Evolutionary conservation across 2,329 filamentous ascomycete genomes (phyloP), one percentile per base, ranked within the genome.

Genomic region (Graphilbum sp.): DNA sequence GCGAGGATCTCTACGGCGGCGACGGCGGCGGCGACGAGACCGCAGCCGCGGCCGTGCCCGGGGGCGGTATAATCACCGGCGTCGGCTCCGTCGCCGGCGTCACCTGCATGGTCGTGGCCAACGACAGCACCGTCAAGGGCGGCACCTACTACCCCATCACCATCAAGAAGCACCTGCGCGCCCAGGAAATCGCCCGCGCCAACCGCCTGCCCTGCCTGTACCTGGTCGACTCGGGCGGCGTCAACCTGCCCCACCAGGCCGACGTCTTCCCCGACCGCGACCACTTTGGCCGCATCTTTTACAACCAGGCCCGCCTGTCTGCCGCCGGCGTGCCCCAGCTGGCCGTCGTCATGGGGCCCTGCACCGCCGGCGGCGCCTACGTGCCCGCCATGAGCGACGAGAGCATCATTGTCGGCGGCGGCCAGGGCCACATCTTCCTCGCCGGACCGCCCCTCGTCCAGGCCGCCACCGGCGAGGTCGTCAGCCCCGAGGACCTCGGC

Each of bases 331-430:
- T 96, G 44, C 88, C 88, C 1, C 88, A 96, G 54, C 81, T 98
- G 48, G 79, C 84, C 10, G 85, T 95, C 3, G 88, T 98, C 34
- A 95, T 98, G 88, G 88, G 88, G 1, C 83, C 88, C 32, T 98
- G 90, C 60, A 98, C 90, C 1, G 88, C 88, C 2, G 88, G 88
- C 36, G 88, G 88, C 35, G 88, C 88, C 19, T 96, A 98, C 55
- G 87, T 96, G 11, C 88, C 88, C 11, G 85, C 84, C 50, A 96
- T 98, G 88, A 88, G 82, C 43, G 90, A 96, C 55, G 90, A 96
- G 66, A 86, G 76, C 54, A 95, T 98, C 57, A 96, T 98, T 46
- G 90, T 96, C 30, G 76, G 85, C 52, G 80, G 87, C 37, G 11
- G 21, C n/a, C 87, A 95, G 56, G 88, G 88, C n/a, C 87, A 93